Evolutionary conservation across 305 asterid species (phyloP).

Genomic region (Fraxinus platypoda): DNA sequence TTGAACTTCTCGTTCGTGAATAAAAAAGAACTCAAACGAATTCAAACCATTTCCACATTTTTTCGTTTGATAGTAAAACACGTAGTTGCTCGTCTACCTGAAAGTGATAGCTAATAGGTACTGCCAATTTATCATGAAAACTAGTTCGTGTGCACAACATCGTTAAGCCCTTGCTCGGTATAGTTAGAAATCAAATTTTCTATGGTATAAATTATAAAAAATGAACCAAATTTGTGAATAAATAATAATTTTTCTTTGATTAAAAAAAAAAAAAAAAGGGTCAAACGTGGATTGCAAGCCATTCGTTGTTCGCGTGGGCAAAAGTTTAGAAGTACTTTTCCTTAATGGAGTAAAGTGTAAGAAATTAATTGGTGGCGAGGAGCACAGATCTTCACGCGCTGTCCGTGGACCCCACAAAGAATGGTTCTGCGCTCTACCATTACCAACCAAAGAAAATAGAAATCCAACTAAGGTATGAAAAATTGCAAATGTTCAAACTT

Average conservation of each 20-base stretch:
- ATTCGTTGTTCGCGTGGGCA: slow-evolving; percentile 20
- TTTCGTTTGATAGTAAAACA: neutral
- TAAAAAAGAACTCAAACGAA: neutral
- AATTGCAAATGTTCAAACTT: neutral
- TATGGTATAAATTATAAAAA: neutral
- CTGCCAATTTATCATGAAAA: neutral
- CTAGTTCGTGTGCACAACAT: neutral
- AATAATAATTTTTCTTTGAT: neutral
- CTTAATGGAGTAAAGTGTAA: slow-evolving; percentile 14
- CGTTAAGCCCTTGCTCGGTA: neutral
- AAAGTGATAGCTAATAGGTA: neutral
- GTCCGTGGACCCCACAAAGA: slow-evolving; percentile 29
- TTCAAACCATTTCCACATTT: neutral
- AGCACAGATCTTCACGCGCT: slow-evolving; percentile 47
- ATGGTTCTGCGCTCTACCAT: neutral
- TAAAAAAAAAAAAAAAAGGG: neutral
- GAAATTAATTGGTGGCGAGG: slow-evolving; percentile 20
- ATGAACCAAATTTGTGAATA: neutral
- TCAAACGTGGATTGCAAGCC: slow-evolving; percentile 9
- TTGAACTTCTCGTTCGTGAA: neutral
- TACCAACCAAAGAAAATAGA: neutral
- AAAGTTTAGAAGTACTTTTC: neutral
- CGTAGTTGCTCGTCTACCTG: neutral
- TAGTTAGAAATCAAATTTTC: no score
- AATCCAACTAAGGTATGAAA: neutral